These are phyloP conservation scores for Berberis thunbergii DNA, from an alignment of 164 flowering plant genomes.

Conservation along the genomic window DNA sequence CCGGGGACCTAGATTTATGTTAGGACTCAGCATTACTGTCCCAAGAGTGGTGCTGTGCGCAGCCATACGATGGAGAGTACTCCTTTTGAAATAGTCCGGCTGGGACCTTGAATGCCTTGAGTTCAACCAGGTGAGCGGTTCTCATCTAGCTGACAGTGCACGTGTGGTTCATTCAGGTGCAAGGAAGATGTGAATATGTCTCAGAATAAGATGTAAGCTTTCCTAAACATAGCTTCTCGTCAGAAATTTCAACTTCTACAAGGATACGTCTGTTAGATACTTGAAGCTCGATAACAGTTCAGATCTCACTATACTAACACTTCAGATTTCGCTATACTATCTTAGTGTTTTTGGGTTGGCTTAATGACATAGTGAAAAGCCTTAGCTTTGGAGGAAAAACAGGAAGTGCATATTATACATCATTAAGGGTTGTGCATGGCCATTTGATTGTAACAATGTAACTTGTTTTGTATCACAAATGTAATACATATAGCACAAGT, in stretches of 20 bases:
- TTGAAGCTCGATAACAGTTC: conserved; percentile 28
- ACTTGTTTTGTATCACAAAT: no score
- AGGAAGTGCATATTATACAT: no score
- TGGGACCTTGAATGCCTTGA: conserved; percentile 77
- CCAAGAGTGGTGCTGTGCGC: conserved; percentile 83
- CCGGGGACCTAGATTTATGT: conserved; percentile 83
- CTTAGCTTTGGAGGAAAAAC: no score
- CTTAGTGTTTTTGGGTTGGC: no score
- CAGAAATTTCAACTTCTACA: conserved; percentile 70
- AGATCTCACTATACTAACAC: background rate
- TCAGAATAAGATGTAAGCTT: conserved; percentile 57
- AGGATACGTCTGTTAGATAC: conserved; percentile 75
- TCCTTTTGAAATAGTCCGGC: conserved; percentile 79
- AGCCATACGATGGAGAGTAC: conserved; percentile 93
- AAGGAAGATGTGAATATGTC: conserved; percentile 66
- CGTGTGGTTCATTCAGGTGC: conserved; percentile 77
- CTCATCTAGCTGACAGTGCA: conserved; percentile 77
- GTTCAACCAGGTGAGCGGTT: conserved; percentile 78
- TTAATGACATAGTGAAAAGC: no score
- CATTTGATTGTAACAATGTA: no score
- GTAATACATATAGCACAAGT: no score
- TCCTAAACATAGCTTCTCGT: conserved; percentile 48
- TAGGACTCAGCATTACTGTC: conserved; percentile 59
- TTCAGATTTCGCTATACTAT: no score
- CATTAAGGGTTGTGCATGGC: no score